phyloP scores from a whole-genome alignment of 805 yeast species.

The Schwanniomyces polymorphus region DNA sequence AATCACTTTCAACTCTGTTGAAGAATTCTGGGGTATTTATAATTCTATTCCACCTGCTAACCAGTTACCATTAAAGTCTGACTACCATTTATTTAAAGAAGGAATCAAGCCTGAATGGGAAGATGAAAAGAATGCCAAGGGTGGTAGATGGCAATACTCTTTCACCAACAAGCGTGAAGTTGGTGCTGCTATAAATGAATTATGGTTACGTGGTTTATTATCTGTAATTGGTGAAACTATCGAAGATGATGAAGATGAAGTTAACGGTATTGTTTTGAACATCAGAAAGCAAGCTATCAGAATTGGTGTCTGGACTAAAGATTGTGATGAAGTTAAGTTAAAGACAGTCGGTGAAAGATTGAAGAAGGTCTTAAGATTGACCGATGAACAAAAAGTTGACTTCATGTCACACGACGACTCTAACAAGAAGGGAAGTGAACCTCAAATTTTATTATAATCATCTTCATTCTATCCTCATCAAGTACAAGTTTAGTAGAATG shows the following conservation, averaged over 20 bases:
- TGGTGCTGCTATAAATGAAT: slow-evolving; percentile 69
- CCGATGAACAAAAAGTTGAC: slow-evolving; percentile 75
- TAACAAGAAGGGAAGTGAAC: slow-evolving; percentile 37
- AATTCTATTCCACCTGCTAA: slow-evolving; percentile 90
- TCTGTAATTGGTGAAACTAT: slow-evolving; percentile 95
- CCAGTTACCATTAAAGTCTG: slow-evolving; percentile 88
- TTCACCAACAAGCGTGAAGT: slow-evolving; percentile 67
- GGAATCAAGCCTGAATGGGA: slow-evolving; percentile 99
- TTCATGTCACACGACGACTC: slow-evolving; percentile 68
- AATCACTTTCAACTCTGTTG: slow-evolving; percentile 89
- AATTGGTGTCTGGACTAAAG: slow-evolving; percentile 91
- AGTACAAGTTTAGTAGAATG: neutral
- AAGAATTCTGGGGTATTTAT: slow-evolving; percentile 98
- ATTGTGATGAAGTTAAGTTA: slow-evolving; percentile 63
- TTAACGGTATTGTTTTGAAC: slow-evolving; percentile 91
- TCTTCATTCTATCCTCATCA: neutral
- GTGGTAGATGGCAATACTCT: slow-evolving; percentile 86
- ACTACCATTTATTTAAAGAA: slow-evolving; percentile 91
- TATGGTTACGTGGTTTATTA: slow-evolving; percentile 88
- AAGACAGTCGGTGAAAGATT: slow-evolving; percentile 81
- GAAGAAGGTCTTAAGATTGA: slow-evolving; percentile 78
- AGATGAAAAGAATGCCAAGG: slow-evolving; percentile 79
- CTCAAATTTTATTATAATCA: slow-evolving; percentile 32
- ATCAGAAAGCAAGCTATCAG: slow-evolving; percentile 80
- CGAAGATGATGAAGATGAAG: slow-evolving; percentile 79